Conservation (phyloP, 768 basidiomycete species). For the Phlebiopsis flavidoalba region DNA sequence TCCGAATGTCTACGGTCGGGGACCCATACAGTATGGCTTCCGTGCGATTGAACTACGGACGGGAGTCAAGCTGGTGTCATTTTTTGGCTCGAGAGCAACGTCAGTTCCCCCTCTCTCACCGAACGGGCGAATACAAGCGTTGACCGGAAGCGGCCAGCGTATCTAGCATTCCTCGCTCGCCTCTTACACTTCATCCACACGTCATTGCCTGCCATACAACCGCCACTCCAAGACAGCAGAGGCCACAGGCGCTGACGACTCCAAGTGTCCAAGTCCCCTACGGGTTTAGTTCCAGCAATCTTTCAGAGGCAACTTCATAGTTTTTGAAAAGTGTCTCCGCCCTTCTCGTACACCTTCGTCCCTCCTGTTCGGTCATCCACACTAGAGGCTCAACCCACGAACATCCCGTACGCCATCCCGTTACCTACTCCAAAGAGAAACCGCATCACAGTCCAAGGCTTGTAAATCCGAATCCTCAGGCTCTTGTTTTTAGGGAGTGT, state of each 20-base stretch:
- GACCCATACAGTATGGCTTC: not conserved
- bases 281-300: constrained; percentile 4
- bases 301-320: constrained; percentile 23
- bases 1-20: not conserved
- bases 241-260: constrained; percentile 2
- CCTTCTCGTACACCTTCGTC: constrained; percentile 59
- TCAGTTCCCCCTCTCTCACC: constrained; percentile 18
- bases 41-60: constrained; percentile 17
- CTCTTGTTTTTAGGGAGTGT: constrained; percentile 73
- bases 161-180: constrained; percentile 7
- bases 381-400: constrained; percentile 3
- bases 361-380: constrained; percentile 11
- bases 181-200: not conserved
- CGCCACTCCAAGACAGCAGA: constrained; percentile 9
- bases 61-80: constrained; percentile 27
- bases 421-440: not conserved
- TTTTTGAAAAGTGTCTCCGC: constrained; percentile 45
- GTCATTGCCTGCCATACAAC: constrained; percentile 3
- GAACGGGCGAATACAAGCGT: constrained; percentile 10
- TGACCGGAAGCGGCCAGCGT: not conserved
- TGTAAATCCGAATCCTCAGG: constrained; percentile 49
- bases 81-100: constrained; percentile 13
- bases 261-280: not conserved
- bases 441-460: constrained; percentile 24
- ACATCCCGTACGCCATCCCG: constrained; percentile 17